These are phyloP conservation scores for Nakaseomyces nivariensis DNA, from an alignment of 1,139 yeast species.

Conservation along the genomic window DNA sequence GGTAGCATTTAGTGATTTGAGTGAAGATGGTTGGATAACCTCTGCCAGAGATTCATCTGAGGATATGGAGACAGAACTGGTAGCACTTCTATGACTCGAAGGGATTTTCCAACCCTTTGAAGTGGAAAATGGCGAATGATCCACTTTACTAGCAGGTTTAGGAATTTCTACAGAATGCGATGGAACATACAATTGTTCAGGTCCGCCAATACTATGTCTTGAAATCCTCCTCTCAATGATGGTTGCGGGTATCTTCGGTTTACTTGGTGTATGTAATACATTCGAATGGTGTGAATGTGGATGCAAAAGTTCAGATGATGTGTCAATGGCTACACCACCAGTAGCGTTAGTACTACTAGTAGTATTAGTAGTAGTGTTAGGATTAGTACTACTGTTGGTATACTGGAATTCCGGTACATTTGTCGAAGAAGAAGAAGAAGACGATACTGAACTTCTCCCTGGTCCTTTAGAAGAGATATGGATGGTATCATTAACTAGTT, in stretches of 20 bases:
- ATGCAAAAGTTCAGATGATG: neutral
- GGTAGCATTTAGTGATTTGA: constrained; percentile 22
- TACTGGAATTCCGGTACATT: no score
- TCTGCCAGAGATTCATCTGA: constrained; percentile 24
- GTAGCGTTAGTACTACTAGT: no score
- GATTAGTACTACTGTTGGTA: no score
- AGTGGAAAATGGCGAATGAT: constrained; percentile 13
- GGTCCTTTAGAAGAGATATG: neutral
- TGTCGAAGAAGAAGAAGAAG: no score
- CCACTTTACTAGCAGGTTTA: neutral
- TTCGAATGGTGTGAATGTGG: neutral
- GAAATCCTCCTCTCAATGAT: neutral
- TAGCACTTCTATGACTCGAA: constrained; percentile 10
- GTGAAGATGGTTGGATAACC: constrained; percentile 28
- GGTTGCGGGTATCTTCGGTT: constrained; percentile 1
- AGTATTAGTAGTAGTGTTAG: no score
- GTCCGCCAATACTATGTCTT: neutral
- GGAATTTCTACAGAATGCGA: neutral
- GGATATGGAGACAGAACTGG: constrained; percentile 20
- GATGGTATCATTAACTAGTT: neutral
- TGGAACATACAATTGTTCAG: neutral
- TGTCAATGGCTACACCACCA: no score
- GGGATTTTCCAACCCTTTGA: constrained; percentile 29
- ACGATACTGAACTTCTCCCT: neutral
- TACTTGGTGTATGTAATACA: neutral